Conservation (phyloP, 192 early-diverging fungal genomes). For the Coemansia asiatica region DNA sequence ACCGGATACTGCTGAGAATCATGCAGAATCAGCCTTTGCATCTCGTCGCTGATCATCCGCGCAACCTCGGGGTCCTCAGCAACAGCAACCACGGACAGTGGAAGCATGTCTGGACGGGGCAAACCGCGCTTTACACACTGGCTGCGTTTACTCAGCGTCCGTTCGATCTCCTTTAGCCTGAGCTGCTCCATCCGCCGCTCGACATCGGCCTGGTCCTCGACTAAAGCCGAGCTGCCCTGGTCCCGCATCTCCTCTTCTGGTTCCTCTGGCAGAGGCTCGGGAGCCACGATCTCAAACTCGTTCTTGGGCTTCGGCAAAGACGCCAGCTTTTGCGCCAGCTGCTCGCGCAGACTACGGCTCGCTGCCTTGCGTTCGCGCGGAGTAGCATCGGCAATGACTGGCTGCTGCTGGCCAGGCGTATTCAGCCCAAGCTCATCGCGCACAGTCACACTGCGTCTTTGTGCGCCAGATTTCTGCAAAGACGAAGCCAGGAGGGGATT, state of each 20-base stretch:
- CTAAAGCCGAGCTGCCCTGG: slow-evolving; percentile 15
- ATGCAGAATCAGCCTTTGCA: slow-evolving; percentile 65
- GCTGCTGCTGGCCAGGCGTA: slow-evolving; percentile 25
- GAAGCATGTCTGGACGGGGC: slow-evolving; percentile 64
- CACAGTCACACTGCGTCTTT: slow-evolving; percentile 41
- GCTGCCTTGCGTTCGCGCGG: slow-evolving; percentile 64
- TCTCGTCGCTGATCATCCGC: slow-evolving; percentile 68
- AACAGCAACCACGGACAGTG: not conserved
- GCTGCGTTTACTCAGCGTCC: slow-evolving; percentile 60
- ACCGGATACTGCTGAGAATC: slow-evolving; percentile 75
- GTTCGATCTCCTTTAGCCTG: slow-evolving; percentile 56
- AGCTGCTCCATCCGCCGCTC: slow-evolving; percentile 58
- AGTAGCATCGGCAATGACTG: slow-evolving; percentile 60
- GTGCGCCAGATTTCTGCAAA: slow-evolving; percentile 17
- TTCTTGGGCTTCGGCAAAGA: slow-evolving; percentile 85
- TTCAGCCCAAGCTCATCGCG: slow-evolving; percentile 68
- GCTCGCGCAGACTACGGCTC: slow-evolving; percentile 59
- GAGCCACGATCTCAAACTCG: slow-evolving; percentile 89
- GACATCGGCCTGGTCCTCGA: slow-evolving; percentile 77
- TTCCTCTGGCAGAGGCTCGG: slow-evolving; percentile 55
- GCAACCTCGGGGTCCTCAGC: slow-evolving; percentile 23
- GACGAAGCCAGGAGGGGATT: slow-evolving; percentile 69
- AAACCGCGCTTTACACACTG: slow-evolving; percentile 74
- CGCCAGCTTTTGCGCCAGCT: slow-evolving; percentile 68
- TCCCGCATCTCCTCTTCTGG: not conserved